A percentile compares a stretch with the other conserved stretches of the same genome.
Evolutionary conservation across 495 filamentous ascomycete genomes (phyloP).

Genomic region (Hypoxylon lienhwacheense): DNA sequence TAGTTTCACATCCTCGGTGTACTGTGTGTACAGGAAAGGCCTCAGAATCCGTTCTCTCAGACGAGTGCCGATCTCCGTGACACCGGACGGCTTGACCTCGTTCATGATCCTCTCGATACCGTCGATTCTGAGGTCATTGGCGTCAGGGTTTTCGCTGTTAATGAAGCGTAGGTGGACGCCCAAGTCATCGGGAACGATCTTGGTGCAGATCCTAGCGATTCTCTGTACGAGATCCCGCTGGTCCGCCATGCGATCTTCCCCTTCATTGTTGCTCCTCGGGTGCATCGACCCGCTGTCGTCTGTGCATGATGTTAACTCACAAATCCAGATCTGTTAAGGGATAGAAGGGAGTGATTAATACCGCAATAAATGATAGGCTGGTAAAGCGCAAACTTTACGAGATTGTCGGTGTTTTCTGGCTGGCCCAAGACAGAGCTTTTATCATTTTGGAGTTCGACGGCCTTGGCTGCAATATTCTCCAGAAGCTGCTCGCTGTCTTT

Average conservation of each 20-base stretch:
- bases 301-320: conserved; percentile 1
- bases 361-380: conserved; percentile 31
- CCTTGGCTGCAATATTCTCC: conserved; percentile 18
- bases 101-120: conserved; percentile 9
- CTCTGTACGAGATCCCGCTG: conserved; percentile 20
- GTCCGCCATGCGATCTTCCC: conserved; percentile 22
- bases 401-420: conserved; percentile 15
- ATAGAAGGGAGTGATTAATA: not conserved
- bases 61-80: conserved; percentile 19
- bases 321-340: not conserved
- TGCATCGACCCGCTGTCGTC: conserved; percentile 30
- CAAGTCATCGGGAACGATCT: conserved; percentile 25
- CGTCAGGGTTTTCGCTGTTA: conserved; percentile 1
- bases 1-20: conserved; percentile 8
- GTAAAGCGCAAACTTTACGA: conserved; percentile 24
- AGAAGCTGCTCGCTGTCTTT: conserved; percentile 7
- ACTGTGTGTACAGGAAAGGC: conserved; percentile 19
- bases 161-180: conserved; percentile 29
- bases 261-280: not conserved
- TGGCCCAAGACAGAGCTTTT: conserved; percentile 2
- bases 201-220: conserved; percentile 22
- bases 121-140: conserved; percentile 6
- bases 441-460: conserved; percentile 20
- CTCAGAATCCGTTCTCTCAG: conserved; percentile 18
- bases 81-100: conserved; percentile 10